phyloP scores from a whole-genome alignment of 2,329 filamentous ascomycete species.

The Hortaea sp. region DNA sequence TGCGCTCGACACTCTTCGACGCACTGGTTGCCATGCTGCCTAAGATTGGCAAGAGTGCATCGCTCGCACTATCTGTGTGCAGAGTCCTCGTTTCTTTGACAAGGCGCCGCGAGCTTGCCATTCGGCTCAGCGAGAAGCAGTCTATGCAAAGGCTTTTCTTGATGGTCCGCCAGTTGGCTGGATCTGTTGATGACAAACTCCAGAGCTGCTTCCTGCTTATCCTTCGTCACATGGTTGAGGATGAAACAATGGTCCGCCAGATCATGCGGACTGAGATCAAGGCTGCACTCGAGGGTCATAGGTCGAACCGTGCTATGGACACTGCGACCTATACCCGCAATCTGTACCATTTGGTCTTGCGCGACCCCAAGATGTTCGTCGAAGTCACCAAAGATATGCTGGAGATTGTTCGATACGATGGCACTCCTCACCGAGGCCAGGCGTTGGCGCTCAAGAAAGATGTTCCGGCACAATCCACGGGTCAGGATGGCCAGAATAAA shows the following conservation, averaged over 20 bases:
- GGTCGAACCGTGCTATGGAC: constrained; percentile 47
- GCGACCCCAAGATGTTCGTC: constrained; percentile 76
- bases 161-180: constrained; percentile 87
- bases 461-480: constrained; percentile 2
- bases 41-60: constrained; percentile 76
- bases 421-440: constrained; percentile 41
- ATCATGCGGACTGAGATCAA: constrained; percentile 87
- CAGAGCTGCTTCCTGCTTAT: constrained; percentile 71
- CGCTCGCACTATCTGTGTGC: constrained; percentile 70
- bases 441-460: constrained; percentile 41
- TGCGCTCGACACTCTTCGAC: constrained; percentile 63
- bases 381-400: constrained; percentile 78
- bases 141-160: constrained; percentile 85
- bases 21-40: constrained; percentile 75
- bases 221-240: constrained; percentile 85
- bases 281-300: constrained; percentile 52
- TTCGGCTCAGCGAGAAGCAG: constrained; percentile 70
- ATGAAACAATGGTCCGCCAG: constrained; percentile 80
- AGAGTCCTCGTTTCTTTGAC: constrained; percentile 83
- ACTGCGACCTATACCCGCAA: constrained; percentile 63
- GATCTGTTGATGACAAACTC: constrained; percentile 65
- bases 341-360: constrained; percentile 68
- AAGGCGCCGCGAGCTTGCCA: constrained; percentile 63
- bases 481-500: neutral
- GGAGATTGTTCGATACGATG: constrained; percentile 56